A percentile compares a stretch with the other conserved stretches of the same genome.
Evolutionary conservation across 2,329 filamentous ascomycete genomes (phyloP).

Genomic region (Colletotrichum incanum): DNA sequence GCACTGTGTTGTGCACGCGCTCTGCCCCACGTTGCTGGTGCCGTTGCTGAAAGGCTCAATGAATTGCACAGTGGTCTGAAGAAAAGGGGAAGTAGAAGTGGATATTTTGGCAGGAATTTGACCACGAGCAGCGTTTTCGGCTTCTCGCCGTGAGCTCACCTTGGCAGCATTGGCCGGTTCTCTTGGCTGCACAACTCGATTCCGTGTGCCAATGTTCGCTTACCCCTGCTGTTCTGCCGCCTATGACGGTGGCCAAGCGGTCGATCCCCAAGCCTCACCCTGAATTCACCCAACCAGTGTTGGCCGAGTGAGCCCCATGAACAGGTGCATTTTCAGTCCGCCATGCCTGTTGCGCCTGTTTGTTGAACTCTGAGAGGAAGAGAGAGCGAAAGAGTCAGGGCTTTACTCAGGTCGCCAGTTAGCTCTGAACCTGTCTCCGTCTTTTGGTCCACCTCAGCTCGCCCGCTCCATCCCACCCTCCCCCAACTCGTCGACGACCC

Average conservation of each 20-base stretch:
- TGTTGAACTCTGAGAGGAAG: background rate
- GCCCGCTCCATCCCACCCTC: background rate
- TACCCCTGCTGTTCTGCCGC: conserved; percentile 26
- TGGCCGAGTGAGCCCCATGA: conserved; percentile 9
- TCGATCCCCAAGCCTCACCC: conserved; percentile 37
- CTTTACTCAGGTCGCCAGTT: background rate
- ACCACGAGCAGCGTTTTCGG: background rate
- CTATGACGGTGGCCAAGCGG: conserved; percentile 41
- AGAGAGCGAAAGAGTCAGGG: background rate
- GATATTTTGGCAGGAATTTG: background rate
- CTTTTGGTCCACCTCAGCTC: background rate
- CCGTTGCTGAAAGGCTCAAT: background rate
- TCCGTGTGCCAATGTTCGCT: conserved; percentile 39
- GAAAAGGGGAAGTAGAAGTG: background rate
- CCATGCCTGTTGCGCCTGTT: background rate
- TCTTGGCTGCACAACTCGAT: conserved; percentile 36
- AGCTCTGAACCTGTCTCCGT: background rate
- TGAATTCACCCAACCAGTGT: conserved; percentile 28
- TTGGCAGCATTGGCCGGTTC: conserved; percentile 22
- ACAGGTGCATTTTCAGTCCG: conserved; percentile 11
- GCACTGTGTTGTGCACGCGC: background rate
- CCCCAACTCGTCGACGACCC: background rate
- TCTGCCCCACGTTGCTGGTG: conserved; percentile 23
- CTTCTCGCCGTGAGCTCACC: conserved; percentile 9
- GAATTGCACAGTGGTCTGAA: background rate